Base-by-base conservation (phyloP, 163 green algal genomes). In the Scenedesmus sp. region DNA sequence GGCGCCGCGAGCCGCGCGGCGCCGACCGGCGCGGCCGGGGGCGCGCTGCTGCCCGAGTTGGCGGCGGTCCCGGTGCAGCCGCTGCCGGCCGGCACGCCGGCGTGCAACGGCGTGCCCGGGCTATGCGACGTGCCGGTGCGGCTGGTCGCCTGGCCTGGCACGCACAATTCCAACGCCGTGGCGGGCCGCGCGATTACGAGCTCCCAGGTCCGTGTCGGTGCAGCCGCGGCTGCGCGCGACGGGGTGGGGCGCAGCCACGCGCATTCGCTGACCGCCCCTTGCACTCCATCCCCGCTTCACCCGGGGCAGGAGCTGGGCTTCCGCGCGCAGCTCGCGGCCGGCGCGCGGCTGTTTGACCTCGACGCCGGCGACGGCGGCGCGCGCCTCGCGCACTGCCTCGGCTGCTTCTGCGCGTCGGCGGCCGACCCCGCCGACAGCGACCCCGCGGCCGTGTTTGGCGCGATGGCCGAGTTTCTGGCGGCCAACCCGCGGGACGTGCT, bases 391-490 rank as follows among this genome's bases (percentile, higher is more conserved):
- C 71, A 80, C 33, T 80, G 71, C 71, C 53, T 80, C 22, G 51
- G 31, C 24, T 80, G 71, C 53, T 80, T 80, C 58, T 80, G 71
- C 44, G 53, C 42, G 42, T 63, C 51, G 3, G 45, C 71, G 2
- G 20, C 71, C 20, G 42, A 70, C 28, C 10, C 60, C 1, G 29
- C 42, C 0, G 58, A 80, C 9, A 24, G 42, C 20, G 58, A 70
- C 58, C 58, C 71, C 22, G 62, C 7, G 36, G 34, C 64, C 50
- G 70, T 78, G 39, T 78, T 78, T 39, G 28, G 17, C 7, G 29
- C 62, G 2, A 80, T 80, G 71, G 71, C 58, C 60, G 71, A 80
- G 22, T 80, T 80, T 28, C 60, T 80, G 6, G 42, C 58, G 47
- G 56, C 58, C 28, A 80, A 64, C 58, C 24, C 71, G 0, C 45